These are phyloP conservation scores for Gonapodya prolifera DNA, from an alignment of 192 early-diverging fungal genomes.

Conservation along the genomic window DNA sequence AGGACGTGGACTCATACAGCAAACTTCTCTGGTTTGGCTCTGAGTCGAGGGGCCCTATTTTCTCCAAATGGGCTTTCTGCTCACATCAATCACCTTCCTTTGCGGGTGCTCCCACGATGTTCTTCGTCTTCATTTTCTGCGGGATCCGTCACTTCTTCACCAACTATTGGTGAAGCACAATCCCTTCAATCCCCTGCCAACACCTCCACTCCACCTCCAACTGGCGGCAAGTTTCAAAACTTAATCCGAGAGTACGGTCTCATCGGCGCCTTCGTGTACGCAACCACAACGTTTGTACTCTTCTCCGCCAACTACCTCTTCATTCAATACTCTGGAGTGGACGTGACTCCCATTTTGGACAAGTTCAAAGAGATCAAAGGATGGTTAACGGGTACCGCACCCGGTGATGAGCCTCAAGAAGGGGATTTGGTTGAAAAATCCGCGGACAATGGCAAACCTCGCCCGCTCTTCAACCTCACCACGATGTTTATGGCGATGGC, in stretches of 20 bases:
- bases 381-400: background rate
- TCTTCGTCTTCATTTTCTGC: too few relatives aligned
- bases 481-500: background rate
- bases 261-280: constrained; percentile 1
- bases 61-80: too few relatives aligned
- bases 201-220: background rate
- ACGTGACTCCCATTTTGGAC: background rate
- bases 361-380: background rate
- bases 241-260: background rate
- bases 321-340: background rate
- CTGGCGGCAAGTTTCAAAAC: background rate
- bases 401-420: background rate
- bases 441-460: background rate
- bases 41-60: too few relatives aligned
- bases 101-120: too few relatives aligned
- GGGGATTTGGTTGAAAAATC: background rate
- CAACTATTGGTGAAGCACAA: too few relatives aligned
- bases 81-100: too few relatives aligned
- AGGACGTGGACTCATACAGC: too few relatives aligned
- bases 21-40: too few relatives aligned
- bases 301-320: background rate
- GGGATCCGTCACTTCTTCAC: too few relatives aligned
- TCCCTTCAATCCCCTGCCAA: too few relatives aligned
- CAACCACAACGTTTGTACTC: background rate
- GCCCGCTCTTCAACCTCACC: background rate